Evolutionary conservation across 2,329 filamentous ascomycete species (phyloP).

Genomic region (Talaromyces funiculosus): DNA sequence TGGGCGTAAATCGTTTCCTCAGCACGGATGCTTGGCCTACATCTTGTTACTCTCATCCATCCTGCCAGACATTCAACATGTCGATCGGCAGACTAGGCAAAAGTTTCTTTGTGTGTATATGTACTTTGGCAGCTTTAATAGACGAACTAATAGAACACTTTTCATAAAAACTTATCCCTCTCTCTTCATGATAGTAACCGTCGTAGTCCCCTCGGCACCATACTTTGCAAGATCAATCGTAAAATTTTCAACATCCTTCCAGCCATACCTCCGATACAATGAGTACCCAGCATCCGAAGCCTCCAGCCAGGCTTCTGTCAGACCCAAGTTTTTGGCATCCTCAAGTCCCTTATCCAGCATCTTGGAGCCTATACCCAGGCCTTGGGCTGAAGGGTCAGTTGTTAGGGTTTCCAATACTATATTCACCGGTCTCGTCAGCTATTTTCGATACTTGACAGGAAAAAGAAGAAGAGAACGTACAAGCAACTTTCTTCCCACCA

Average conservation of each 20-base stretch:
- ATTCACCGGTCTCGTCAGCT: background rate
- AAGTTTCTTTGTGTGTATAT: background rate
- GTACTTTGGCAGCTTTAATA: background rate
- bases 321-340: background rate
- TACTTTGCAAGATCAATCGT: slow-evolving; percentile 7
- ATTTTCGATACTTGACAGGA: background rate
- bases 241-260: background rate
- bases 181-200: slow-evolving; percentile 4
- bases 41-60: background rate
- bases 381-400: slow-evolving; percentile 8
- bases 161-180: background rate
- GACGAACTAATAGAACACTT: background rate
- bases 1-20: slow-evolving; percentile 37
- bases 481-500: slow-evolving; percentile 12
- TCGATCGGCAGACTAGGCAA: background rate
- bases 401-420: slow-evolving; percentile 7
- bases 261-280: slow-evolving; percentile 12
- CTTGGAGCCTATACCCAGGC: slow-evolving; percentile 2
- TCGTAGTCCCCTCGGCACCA: background rate
- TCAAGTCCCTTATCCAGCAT: slow-evolving; percentile 8
- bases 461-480: background rate
- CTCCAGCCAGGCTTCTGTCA: slow-evolving; percentile 8
- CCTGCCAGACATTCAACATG: background rate
- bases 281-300: slow-evolving; percentile 5
- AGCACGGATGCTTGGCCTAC: background rate